phyloP scores from a whole-genome alignment of 83 land plant species.

The Thuja plicata region DNA sequence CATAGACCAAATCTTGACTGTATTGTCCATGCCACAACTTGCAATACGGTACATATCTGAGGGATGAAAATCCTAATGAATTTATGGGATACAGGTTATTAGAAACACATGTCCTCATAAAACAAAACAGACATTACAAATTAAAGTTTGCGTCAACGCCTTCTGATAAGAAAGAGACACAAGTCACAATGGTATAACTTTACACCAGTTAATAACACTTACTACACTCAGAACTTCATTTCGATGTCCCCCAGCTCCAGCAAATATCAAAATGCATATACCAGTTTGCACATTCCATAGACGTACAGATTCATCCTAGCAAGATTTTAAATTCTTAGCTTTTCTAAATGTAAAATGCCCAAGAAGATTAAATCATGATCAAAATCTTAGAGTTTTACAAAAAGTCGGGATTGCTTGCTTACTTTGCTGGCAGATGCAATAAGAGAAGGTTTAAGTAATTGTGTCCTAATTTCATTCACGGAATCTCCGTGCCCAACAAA shows the following conservation, averaged over 20 bases:
- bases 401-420: not conserved
- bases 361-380: not conserved
- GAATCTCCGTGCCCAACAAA: slow-evolving; percentile 99
- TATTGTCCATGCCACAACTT: slow-evolving; percentile 99
- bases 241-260: slow-evolving; percentile 99
- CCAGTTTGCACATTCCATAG: slow-evolving; percentile 94
- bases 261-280: slow-evolving; percentile 92
- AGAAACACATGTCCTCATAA: not conserved
- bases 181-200: not conserved
- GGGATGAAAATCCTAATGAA: slow-evolving; percentile 87
- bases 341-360: not conserved
- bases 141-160: not conserved
- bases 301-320: slow-evolving; percentile 92
- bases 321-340: not conserved
- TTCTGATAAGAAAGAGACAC: slow-evolving; percentile 1
- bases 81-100: not conserved
- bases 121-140: not conserved
- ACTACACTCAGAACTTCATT: slow-evolving; percentile 99
- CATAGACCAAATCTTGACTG: slow-evolving; percentile 97
- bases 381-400: not conserved
- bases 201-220: slow-evolving; percentile 11
- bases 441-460: slow-evolving; percentile 79
- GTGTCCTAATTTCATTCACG: slow-evolving; percentile 94
- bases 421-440: slow-evolving; percentile 95
- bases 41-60: slow-evolving; percentile 86